phyloP scores from a whole-genome alignment of 208 protist genomes.

The Vickermania ingenoplastis region DNA sequence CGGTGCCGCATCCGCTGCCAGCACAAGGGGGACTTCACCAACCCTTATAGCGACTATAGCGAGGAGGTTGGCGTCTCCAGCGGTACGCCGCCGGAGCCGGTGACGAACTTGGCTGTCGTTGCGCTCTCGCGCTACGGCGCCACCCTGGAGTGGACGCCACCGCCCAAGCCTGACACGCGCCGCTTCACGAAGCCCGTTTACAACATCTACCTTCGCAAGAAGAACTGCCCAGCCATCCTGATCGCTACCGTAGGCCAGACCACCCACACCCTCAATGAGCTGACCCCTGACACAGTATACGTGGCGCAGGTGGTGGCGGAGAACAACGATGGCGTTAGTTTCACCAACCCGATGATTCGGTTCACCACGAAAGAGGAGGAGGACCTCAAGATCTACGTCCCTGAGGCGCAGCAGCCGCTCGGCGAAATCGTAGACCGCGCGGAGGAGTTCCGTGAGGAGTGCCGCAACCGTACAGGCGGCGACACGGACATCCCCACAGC shows the following conservation, averaged over 20 bases:
- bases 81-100: conserved; percentile 73
- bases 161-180: conserved; percentile 15
- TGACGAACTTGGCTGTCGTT: conserved; percentile 40
- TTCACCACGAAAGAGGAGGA: conserved; percentile 59
- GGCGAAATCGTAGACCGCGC: not conserved
- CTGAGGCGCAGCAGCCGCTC: conserved; percentile 8
- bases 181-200: conserved; percentile 15
- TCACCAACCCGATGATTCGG: conserved; percentile 66
- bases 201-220: conserved; percentile 49
- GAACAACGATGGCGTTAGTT: conserved; percentile 73
- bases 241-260: conserved; percentile 19
- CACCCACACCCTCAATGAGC: conserved; percentile 35
- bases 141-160: conserved; percentile 60
- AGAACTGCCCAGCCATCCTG: conserved; percentile 21
- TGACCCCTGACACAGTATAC: conserved; percentile 71
- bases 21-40: conserved; percentile 14
- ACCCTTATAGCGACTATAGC: conserved; percentile 63
- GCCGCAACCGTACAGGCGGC: not conserved
- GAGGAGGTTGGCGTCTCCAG: conserved; percentile 54
- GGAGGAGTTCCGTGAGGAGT: conserved; percentile 1
- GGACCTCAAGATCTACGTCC: conserved; percentile 39
- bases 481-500: conserved; percentile 1
- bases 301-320: conserved; percentile 73
- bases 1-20: conserved; percentile 77
- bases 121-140: conserved; percentile 44